A percentile compares a stretch with the other conserved stretches of the same genome.
Evolutionary conservation across 108 stramenopile species (phyloP).

Genomic region (Ochromonas danica): DNA sequence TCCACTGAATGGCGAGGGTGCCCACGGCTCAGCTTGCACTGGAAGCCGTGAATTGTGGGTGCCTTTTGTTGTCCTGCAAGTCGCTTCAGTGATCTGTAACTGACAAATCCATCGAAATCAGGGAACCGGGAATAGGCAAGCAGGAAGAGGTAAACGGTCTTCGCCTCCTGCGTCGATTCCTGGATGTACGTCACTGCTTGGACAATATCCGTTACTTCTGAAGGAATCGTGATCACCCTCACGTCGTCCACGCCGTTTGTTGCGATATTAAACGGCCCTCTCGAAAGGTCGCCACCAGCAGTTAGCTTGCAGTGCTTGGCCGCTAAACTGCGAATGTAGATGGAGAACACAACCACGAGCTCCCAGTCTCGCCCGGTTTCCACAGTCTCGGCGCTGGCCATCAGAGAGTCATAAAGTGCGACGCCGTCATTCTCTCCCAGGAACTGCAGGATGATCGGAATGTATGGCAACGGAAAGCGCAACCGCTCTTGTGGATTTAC

Average conservation of each 20-base stretch:
- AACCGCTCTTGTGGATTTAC: neutral
- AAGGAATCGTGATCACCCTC: neutral
- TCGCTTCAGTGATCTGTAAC: constrained; percentile 1
- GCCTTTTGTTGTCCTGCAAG: neutral
- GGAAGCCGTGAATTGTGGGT: neutral
- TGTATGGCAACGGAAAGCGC: neutral
- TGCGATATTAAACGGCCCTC: constrained; percentile 1
- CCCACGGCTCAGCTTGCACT: neutral
- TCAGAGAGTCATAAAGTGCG: neutral
- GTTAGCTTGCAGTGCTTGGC: neutral
- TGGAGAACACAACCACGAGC: neutral
- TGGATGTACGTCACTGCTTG: neutral
- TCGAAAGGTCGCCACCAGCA: too few species aligned
- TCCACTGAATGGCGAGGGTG: neutral
- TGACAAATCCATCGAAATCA: neutral
- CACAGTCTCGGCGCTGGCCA: neutral
- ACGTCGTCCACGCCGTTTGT: neutral
- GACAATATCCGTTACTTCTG: neutral
- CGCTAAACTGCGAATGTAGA: neutral
- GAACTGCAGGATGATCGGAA: constrained; percentile 1
- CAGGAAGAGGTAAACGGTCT: constrained; percentile 1
- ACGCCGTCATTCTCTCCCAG: neutral
- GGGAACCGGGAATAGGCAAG: neutral
- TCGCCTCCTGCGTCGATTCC: neutral
- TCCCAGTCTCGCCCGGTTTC: constrained; percentile 1